A percentile compares a stretch with the other conserved stretches of the same genome.
Evolutionary conservation across 2,329 filamentous ascomycete genomes (phyloP).

Genomic region (Ascosphaera apis): DNA sequence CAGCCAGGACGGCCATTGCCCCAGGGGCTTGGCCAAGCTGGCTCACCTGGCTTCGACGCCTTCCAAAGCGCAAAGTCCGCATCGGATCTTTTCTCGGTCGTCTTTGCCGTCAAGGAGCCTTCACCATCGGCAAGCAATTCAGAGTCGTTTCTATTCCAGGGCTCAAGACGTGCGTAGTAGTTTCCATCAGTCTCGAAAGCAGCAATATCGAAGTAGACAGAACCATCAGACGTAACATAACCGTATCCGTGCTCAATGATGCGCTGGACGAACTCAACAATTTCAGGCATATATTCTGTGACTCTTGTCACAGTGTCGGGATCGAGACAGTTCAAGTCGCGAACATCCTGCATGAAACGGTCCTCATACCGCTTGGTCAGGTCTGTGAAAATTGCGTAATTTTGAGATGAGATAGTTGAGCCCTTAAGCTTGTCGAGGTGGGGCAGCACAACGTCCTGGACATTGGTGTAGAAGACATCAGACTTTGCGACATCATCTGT

Average conservation of each 20-base stretch:
- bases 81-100: slow-evolving; percentile 44
- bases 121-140: slow-evolving; percentile 73
- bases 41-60: slow-evolving; percentile 73
- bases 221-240: slow-evolving; percentile 52
- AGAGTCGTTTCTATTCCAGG: slow-evolving; percentile 66
- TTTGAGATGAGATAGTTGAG: slow-evolving; percentile 31
- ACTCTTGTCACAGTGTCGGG: slow-evolving; percentile 70
- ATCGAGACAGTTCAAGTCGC: slow-evolving; percentile 57
- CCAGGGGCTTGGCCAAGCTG: slow-evolving; percentile 74
- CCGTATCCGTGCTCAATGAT: slow-evolving; percentile 72
- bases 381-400: slow-evolving; percentile 62
- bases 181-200: slow-evolving; percentile 70
- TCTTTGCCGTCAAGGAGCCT: slow-evolving; percentile 44
- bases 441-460: slow-evolving; percentile 50
- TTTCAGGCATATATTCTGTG: slow-evolving; percentile 78
- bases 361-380: slow-evolving; percentile 68
- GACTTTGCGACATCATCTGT: slow-evolving; percentile 9
- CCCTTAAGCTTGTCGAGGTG: slow-evolving; percentile 49
- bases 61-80: slow-evolving; percentile 93
- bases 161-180: slow-evolving; percentile 62
- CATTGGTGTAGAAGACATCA: slow-evolving; percentile 31
- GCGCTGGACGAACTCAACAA: slow-evolving; percentile 60
- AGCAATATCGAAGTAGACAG: slow-evolving; percentile 81
- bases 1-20: slow-evolving; percentile 73
- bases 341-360: slow-evolving; percentile 78